Percentiles rank a stretch among this genome's conserved stretches.
phyloP scores from a whole-genome alignment of 1,284 basidiomycete species.

The Ceratobasidium sp. region DNA sequence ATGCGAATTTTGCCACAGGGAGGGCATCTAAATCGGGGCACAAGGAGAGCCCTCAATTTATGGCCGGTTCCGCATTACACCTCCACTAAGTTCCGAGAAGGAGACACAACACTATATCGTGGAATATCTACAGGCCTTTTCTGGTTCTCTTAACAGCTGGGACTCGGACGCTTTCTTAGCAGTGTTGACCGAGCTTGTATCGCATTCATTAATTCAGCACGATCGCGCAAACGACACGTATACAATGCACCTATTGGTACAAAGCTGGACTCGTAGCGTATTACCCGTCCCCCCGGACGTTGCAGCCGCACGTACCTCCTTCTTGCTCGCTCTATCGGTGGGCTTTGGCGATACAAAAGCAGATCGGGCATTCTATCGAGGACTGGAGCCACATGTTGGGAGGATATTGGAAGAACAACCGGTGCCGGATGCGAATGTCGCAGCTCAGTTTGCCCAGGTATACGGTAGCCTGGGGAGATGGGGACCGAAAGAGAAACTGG shows the following conservation, averaged over 20 bases:
- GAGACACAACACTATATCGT: no score
- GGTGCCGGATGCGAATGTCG: not conserved
- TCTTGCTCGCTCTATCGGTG: not conserved
- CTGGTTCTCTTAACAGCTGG: not conserved
- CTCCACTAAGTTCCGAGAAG: no score
- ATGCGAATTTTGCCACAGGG: not conserved
- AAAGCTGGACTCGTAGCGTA: not conserved
- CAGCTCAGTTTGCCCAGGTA: not conserved
- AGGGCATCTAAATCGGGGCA: not conserved
- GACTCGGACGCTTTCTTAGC: not conserved
- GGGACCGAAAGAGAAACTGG: not conserved
- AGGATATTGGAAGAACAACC: not conserved
- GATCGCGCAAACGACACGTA: not conserved
- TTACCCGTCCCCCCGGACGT: not conserved
- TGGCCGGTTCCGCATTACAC: no score
- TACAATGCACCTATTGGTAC: not conserved
- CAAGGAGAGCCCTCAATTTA: slow-evolving; percentile 53
- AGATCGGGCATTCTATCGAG: not conserved
- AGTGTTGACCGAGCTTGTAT: not conserved
- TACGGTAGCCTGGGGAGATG: not conserved
- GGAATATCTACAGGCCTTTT: not conserved
- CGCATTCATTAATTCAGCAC: not conserved
- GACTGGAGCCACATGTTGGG: not conserved
- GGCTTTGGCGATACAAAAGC: not conserved
- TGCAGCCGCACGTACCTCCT: not conserved